Base-by-base conservation (phyloP, 805 yeast genomes). In the Geotrichum ghanense region DNA sequence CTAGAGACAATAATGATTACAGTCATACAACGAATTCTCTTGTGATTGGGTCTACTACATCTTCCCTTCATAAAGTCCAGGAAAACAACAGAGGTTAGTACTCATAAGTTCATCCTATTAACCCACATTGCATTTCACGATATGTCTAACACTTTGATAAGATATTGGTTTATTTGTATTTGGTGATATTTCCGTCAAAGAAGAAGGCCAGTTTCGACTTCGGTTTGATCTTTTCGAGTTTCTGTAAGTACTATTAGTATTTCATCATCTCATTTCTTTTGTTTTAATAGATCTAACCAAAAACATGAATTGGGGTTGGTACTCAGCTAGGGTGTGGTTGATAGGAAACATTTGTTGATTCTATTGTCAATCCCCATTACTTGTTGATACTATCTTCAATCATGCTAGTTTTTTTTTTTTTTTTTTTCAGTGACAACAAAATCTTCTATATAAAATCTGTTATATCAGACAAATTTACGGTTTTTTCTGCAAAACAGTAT, bases 151-250 rank as follows among this genome's bases (percentile, higher is more conserved):
- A n/a, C n/a, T n/a, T n/a, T n/a, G n/a, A n/a, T 19, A 20, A 20
- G 42, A 31, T 31, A 31, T 31, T 31, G 42, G 42, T 5, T n/a
- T 39, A 9, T 39, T 39, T 39, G 42, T 39, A 19, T 39, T 39
- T 39, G 42, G 42, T 20, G 42, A 39, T 17, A 20, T 39, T 12
- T 39, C 42, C 4, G 42, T 39, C 24, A 39, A 22, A n/a, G 25
- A 21, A 9, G 42, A 39, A 22, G 42, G 42, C 5, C 23, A 39
- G 10, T 39, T 21, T n/a, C 22, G 42, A 7, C 42, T 39, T 6
- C 19, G 25, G 17, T 39, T 39, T 22, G 25, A 39, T n/a, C 17
- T 39, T 4, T 39, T 21, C 21, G 42, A 39, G 17, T 39, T 39
- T n/a, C 14, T 21, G 42, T 39, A 39, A 39, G 42, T 39, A 14